A percentile compares a stretch with the other conserved stretches of the same genome.
Conservation (phyloP, 1,139 yeast genomes). For the Wickerhamomyces sp. region DNA sequence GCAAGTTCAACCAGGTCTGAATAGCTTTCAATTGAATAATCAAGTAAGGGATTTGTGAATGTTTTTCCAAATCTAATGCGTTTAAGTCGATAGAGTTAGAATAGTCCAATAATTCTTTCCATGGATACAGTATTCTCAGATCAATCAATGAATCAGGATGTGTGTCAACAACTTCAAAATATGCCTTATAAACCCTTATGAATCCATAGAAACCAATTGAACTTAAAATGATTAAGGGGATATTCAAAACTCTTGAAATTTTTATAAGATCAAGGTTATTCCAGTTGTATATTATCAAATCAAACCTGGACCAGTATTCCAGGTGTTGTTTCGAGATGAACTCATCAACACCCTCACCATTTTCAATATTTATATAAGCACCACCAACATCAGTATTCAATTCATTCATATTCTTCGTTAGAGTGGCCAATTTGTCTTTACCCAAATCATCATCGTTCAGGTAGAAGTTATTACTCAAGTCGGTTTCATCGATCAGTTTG, state of each 20-base stretch:
- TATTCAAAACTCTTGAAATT: conserved; percentile 7
- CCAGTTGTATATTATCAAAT: conserved; percentile 43
- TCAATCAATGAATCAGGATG: conserved; percentile 67
- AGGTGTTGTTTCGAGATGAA: conserved; percentile 20
- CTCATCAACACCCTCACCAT: conserved; percentile 15
- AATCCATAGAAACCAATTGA: conserved; percentile 66
- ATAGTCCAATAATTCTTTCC: conserved; percentile 62
- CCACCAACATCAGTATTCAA: conserved; percentile 54
- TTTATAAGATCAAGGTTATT: conserved; percentile 44
- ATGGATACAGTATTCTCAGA: conserved; percentile 65
- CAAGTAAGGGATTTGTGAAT: conserved; percentile 71
- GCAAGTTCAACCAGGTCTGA: conserved; percentile 37
- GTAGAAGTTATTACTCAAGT: conserved; percentile 60
- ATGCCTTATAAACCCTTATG: conserved; percentile 46
- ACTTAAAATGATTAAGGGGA: conserved; percentile 51
- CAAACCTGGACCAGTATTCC: conserved; percentile 46
- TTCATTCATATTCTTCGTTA: conserved; percentile 42
- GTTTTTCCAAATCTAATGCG: conserved; percentile 42
- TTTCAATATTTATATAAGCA: conserved; percentile 17
- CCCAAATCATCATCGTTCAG: conserved; percentile 45
- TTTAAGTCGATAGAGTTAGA: conserved; percentile 48
- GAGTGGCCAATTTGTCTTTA: conserved; percentile 33
- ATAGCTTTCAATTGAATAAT: conserved; percentile 58
- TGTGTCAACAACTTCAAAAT: conserved; percentile 65
- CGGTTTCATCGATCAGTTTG: conserved; percentile 34